phyloP scores from a whole-genome alignment of 1,139 yeast species.

The Scheffersomyces parashehatae region DNA sequence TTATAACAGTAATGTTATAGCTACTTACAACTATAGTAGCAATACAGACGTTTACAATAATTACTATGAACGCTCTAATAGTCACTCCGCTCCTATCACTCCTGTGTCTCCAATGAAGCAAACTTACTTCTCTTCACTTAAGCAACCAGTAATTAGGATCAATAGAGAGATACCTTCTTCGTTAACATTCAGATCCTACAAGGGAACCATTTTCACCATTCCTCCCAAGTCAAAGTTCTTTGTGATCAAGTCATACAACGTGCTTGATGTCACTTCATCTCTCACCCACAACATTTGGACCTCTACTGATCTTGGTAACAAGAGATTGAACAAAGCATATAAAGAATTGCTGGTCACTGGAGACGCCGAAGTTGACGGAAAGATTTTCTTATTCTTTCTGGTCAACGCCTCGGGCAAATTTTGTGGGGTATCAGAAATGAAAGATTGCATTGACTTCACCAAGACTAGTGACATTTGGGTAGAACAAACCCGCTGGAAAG shows the following conservation, averaged over 20 bases:
- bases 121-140: not conserved
- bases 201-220: slow-evolving; percentile 18
- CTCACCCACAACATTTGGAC: slow-evolving; percentile 56
- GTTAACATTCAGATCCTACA: slow-evolving; percentile 20
- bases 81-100: not conserved
- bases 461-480: slow-evolving; percentile 48
- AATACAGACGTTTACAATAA: not conserved
- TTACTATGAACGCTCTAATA: too few relatives aligned
- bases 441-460: slow-evolving; percentile 35
- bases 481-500: slow-evolving; percentile 50
- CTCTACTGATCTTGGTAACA: slow-evolving; percentile 58
- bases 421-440: slow-evolving; percentile 66
- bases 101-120: not conserved
- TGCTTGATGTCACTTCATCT: slow-evolving; percentile 51
- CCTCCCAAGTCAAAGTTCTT: slow-evolving; percentile 42
- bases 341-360: slow-evolving; percentile 16
- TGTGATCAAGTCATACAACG: slow-evolving; percentile 55
- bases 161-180: not conserved
- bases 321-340: slow-evolving; percentile 46
- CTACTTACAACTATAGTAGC: not conserved
- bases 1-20: not conserved
- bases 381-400: slow-evolving; percentile 53
- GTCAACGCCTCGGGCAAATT: slow-evolving; percentile 62
- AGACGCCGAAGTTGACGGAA: slow-evolving; percentile 19
- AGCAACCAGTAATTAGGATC: not conserved